A percentile compares a stretch with the other conserved stretches of the same genome.
Conservation (phyloP, 2,329 filamentous ascomycete genomes). For the Aphanoascus verrucosus region DNA sequence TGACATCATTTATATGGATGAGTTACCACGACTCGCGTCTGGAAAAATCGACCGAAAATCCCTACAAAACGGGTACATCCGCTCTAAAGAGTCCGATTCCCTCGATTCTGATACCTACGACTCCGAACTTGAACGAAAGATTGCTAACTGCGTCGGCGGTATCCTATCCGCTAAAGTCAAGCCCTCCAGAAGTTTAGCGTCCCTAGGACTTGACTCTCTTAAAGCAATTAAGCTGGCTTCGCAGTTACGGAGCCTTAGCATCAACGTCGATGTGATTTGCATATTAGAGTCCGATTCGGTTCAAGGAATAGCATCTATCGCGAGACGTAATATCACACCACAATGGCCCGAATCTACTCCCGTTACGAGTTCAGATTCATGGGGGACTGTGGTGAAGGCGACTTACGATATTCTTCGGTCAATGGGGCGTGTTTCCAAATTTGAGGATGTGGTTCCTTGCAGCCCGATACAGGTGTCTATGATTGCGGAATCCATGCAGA, state of each 20-base stretch:
- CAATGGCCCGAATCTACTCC: slow-evolving; percentile 16
- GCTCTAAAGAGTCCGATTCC: slow-evolving; percentile 19
- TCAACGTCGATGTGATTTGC: slow-evolving; percentile 47
- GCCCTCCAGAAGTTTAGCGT: slow-evolving; percentile 38
- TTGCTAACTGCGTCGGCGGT: slow-evolving; percentile 35
- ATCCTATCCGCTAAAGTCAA: slow-evolving; percentile 34
- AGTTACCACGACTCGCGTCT: slow-evolving; percentile 66
- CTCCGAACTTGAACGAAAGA: slow-evolving; percentile 21
- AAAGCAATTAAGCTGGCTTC: slow-evolving; percentile 55
- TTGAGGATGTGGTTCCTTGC: slow-evolving; percentile 46
- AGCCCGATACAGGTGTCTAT: slow-evolving; percentile 68
- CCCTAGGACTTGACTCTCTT: slow-evolving; percentile 56
- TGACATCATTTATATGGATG: slow-evolving; percentile 53
- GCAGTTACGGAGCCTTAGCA: slow-evolving; percentile 47
- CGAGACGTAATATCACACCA: slow-evolving; percentile 17
- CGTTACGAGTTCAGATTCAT: slow-evolving; percentile 11
- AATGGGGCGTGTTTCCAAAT: slow-evolving; percentile 17
- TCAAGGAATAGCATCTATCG: slow-evolving; percentile 26
- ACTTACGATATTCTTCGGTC: slow-evolving; percentile 36
- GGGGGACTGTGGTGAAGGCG: slow-evolving; percentile 20
- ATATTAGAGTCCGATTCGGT: slow-evolving; percentile 50
- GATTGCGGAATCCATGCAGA: slow-evolving; percentile 59
- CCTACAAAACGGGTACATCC: slow-evolving; percentile 47
- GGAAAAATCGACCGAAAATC: slow-evolving; percentile 68
- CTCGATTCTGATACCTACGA: slow-evolving; percentile 16